Evolutionary conservation across 371 early-diverging fungal species (phyloP).

Genomic region (Encephalitozoon cuniculi): DNA sequence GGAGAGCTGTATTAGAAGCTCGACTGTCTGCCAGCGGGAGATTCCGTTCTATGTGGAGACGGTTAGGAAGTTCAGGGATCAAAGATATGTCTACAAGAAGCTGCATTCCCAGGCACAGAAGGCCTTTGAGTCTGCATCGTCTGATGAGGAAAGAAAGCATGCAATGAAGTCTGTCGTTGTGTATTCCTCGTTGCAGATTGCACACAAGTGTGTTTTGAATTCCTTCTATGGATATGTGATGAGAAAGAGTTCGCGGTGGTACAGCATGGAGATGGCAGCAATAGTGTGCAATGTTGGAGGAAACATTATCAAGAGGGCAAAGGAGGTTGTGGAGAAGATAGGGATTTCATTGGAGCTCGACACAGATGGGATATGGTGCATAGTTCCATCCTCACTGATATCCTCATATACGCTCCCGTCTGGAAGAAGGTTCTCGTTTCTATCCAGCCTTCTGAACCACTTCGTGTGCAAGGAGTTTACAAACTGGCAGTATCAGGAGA

Average conservation of each 20-base stretch:
- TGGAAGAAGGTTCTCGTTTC: constrained; percentile 72
- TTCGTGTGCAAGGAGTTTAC: constrained; percentile 87
- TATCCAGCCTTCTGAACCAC: constrained; percentile 91
- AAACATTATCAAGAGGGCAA: constrained; percentile 86
- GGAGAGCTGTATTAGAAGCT: constrained; percentile 33
- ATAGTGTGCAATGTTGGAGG: constrained; percentile 89
- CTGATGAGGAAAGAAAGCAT: constrained; percentile 64
- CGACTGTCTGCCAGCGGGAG: constrained; percentile 86
- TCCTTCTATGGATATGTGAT: constrained; percentile 99
- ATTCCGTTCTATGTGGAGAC: constrained; percentile 97
- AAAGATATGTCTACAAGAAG: constrained; percentile 92
- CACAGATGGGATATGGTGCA: constrained; percentile 99
- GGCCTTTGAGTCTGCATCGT: constrained; percentile 67
- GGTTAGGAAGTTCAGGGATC: constrained; percentile 88
- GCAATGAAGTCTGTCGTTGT: constrained; percentile 77
- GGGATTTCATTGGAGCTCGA: constrained; percentile 93
- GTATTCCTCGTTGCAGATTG: constrained; percentile 89
- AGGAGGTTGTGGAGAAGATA: constrained; percentile 77
- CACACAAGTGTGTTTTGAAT: constrained; percentile 89
- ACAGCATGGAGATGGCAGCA: constrained; percentile 98
- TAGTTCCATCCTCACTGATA: constrained; percentile 81
- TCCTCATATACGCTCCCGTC: constrained; percentile 68
- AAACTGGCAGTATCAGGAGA: constrained; percentile 83
- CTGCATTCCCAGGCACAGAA: constrained; percentile 78
- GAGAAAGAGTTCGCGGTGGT: constrained; percentile 97